Percentiles rank a stretch among this genome's conserved stretches.
phyloP scores from a whole-genome alignment of 805 yeast genomes.

The Yarrowia divulgata region DNA sequence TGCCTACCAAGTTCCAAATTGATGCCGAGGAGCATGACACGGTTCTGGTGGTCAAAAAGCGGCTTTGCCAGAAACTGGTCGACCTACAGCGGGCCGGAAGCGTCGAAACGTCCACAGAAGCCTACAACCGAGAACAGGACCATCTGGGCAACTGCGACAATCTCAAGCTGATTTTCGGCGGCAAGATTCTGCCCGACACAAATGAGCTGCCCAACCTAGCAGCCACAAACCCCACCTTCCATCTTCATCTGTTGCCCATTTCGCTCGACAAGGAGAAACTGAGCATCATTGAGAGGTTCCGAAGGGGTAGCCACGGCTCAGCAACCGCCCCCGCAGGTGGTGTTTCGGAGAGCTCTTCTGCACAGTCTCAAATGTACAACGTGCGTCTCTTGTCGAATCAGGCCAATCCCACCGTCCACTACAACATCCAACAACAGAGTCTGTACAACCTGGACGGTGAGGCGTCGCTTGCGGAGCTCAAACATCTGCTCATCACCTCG shows the following conservation, averaged over 20 bases:
- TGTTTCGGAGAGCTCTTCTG: neutral
- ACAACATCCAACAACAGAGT: slow-evolving; percentile 26
- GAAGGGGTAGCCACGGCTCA: neutral
- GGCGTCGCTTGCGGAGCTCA: slow-evolving; percentile 2
- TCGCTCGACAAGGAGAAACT: slow-evolving; percentile 9
- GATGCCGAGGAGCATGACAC: slow-evolving; percentile 17
- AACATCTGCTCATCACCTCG: slow-evolving; percentile 7
- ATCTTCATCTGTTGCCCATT: slow-evolving; percentile 22
- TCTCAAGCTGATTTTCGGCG: slow-evolving; percentile 33
- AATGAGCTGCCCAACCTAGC: slow-evolving; percentile 5
- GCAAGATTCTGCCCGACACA: slow-evolving; percentile 18
- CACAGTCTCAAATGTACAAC: neutral
- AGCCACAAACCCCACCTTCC: slow-evolving; percentile 31
- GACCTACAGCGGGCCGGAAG: slow-evolving; percentile 8
- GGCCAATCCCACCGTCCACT: slow-evolving; percentile 5
- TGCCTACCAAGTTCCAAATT: slow-evolving; percentile 32
- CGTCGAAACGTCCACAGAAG: slow-evolving; percentile 29
- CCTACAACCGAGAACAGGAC: slow-evolving; percentile 31
- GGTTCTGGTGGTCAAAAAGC: slow-evolving; percentile 23
- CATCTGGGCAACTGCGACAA: slow-evolving; percentile 19
- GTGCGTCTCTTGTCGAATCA: slow-evolving; percentile 21
- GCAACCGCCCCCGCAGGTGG: too few relatives aligned
- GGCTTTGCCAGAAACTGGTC: slow-evolving; percentile 23
- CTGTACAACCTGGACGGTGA: slow-evolving; percentile 33
- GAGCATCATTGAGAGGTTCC: slow-evolving; percentile 14